Evolutionary conservation across 495 filamentous ascomycete genomes (phyloP).

Genomic region (Astrothelium macrocarpum): DNA sequence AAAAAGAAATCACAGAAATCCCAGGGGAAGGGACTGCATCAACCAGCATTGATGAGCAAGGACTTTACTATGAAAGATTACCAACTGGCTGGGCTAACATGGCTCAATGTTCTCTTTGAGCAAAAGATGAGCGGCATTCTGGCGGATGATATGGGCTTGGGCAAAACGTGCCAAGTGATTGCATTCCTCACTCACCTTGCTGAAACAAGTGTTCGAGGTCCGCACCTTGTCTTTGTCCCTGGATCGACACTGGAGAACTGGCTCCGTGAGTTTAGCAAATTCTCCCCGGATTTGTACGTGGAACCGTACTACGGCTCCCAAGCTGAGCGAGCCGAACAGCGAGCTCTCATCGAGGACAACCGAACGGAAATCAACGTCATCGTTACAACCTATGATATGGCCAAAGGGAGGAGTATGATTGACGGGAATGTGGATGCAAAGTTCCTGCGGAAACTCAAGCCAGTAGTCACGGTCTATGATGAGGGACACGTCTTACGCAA

Average conservation of each 20-base stretch:
- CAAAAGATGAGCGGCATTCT: constrained; percentile 76
- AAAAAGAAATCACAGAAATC: background rate
- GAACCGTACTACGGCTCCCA: constrained; percentile 72
- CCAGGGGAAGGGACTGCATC: constrained; percentile 35
- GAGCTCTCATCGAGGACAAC: constrained; percentile 53
- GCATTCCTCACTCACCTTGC: constrained; percentile 77
- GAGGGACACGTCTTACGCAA: constrained; percentile 92
- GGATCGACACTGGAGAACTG: constrained; percentile 92
- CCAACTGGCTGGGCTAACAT: constrained; percentile 89
- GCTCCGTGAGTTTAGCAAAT: constrained; percentile 79
- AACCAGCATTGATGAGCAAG: constrained; percentile 64
- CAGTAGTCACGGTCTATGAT: constrained; percentile 72
- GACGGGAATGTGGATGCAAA: constrained; percentile 41
- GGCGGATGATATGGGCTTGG: constrained; percentile 96
- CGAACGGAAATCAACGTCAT: constrained; percentile 67
- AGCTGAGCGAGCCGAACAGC: constrained; percentile 53
- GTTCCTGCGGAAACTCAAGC: constrained; percentile 55
- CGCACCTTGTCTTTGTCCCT: constrained; percentile 83
- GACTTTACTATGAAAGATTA: constrained; percentile 76
- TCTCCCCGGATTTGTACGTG: constrained; percentile 66
- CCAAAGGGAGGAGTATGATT: constrained; percentile 40
- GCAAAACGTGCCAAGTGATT: constrained; percentile 96
- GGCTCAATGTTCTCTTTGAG: constrained; percentile 72
- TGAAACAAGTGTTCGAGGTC: constrained; percentile 56
- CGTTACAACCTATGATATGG: constrained; percentile 80